These are phyloP conservation scores for Salix dunnii DNA, from an alignment of 345 rosid genomes.

Conservation along the genomic window DNA sequence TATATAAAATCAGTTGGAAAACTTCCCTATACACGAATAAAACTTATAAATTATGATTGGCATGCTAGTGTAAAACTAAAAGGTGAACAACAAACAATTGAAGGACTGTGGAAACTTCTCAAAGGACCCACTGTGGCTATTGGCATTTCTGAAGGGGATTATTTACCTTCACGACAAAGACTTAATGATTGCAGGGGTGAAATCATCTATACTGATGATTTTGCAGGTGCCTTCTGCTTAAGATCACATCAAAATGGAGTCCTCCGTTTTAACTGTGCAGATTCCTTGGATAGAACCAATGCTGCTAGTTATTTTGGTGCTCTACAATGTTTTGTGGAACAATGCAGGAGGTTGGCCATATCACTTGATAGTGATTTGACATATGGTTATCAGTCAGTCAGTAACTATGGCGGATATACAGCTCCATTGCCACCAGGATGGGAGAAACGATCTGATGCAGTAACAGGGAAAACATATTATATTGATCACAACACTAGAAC, in stretches of 20 bases:
- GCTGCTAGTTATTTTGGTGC: constrained; percentile 96
- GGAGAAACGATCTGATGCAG: constrained; percentile 93
- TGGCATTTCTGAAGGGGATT: constrained; percentile 91
- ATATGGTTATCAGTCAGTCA: constrained; percentile 56
- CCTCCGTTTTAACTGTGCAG: constrained; percentile 93
- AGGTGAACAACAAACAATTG: constrained; percentile 91
- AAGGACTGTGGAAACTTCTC: constrained; percentile 82
- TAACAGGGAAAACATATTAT: constrained; percentile 79
- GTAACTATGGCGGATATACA: constrained; percentile 55
- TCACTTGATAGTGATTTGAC: constrained; percentile 82
- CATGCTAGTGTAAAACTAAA: constrained; percentile 72
- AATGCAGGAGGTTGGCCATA: constrained; percentile 77
- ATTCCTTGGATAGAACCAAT: constrained; percentile 95
- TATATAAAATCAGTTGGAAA: constrained; percentile 60
- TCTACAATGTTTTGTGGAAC: constrained; percentile 94
- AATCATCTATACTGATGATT: constrained; percentile 63
- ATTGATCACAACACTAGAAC: constrained; percentile 93
- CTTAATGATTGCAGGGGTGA: constrained; percentile 92
- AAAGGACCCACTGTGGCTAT: constrained; percentile 65
- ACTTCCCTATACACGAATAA: constrained; percentile 66
- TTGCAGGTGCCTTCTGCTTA: constrained; percentile 88
- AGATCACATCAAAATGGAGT: constrained; percentile 95
- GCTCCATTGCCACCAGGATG: constrained; percentile 98
- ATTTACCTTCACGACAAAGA: constrained; percentile 68
- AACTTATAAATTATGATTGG: constrained; percentile 87